Evolutionary conservation across 495 filamentous ascomycete genomes (phyloP).

Genomic region (Tuber microsphaerosporum): DNA sequence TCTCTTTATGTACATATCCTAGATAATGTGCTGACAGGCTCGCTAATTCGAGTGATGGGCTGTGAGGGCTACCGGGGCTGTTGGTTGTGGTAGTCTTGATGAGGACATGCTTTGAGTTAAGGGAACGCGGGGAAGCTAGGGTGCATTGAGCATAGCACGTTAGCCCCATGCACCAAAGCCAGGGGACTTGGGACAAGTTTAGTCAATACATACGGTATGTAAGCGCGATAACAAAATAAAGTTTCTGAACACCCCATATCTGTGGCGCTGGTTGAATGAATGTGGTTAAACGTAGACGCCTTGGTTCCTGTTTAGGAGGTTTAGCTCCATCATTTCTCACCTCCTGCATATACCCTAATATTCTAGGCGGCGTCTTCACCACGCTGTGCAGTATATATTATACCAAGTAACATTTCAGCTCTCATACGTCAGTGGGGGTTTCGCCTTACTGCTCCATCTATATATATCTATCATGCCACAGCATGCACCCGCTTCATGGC

Average conservation of each 20-base stretch:
- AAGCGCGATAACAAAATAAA: neutral
- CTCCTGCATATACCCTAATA: neutral
- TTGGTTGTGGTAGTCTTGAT: neutral
- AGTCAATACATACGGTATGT: neutral
- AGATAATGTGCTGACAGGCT: neutral
- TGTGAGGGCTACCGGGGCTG: neutral
- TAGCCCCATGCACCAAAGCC: neutral
- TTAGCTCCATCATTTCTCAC: neutral
- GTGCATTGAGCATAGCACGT: neutral
- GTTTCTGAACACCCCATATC: neutral
- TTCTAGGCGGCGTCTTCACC: neutral
- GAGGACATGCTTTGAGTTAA: neutral
- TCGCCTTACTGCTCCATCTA: neutral
- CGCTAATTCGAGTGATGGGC: conserved; percentile 1
- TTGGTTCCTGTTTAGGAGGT: neutral
- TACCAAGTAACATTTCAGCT: neutral
- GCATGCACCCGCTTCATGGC: neutral
- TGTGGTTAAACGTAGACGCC: neutral
- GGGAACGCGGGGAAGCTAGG: neutral
- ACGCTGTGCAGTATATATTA: neutral
- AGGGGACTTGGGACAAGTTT: neutral
- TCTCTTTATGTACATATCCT: neutral
- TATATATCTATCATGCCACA: no score
- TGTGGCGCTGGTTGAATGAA: neutral
- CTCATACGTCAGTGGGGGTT: neutral